Evolutionary conservation across 1,284 basidiomycete genomes (phyloP).

Genomic region (Ustilago hordei): DNA sequence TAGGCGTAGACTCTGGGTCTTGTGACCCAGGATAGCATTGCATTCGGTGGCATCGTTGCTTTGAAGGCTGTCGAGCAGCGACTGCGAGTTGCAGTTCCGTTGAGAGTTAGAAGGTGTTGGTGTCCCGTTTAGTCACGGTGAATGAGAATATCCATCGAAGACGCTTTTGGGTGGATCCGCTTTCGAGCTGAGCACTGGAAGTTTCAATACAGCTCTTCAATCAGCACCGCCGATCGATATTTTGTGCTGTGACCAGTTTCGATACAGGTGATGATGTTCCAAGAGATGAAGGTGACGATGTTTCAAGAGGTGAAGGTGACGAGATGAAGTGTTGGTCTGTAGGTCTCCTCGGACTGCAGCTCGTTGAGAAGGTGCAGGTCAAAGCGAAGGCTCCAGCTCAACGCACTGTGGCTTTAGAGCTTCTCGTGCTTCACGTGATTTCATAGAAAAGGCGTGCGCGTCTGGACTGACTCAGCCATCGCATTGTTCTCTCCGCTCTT

Average conservation of each 20-base stretch:
- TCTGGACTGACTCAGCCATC: too few species aligned
- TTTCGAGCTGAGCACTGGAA: background rate
- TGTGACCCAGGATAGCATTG: constrained; percentile 37
- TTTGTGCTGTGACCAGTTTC: background rate
- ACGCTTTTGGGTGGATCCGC: background rate
- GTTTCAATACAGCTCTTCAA: background rate
- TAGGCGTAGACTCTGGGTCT: constrained; percentile 54
- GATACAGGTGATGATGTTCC: background rate
- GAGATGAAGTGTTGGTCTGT: constrained; percentile 33
- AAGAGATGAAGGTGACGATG: background rate
- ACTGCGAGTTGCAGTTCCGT: background rate
- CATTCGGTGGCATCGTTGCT: constrained; percentile 28
- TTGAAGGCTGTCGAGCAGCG: background rate
- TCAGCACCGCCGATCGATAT: background rate
- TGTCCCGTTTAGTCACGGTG: constrained; percentile 21
- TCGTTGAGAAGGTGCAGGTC: background rate
- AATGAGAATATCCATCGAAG: constrained; percentile 16
- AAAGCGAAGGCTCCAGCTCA: constrained; percentile 30
- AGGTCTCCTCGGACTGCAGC: constrained; percentile 2
- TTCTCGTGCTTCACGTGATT: too few species aligned
- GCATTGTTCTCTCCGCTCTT: too few species aligned
- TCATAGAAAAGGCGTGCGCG: too few species aligned
- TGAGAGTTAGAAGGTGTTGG: background rate
- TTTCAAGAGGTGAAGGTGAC: background rate
- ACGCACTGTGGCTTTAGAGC: background rate